Base-by-base conservation (phyloP, 352 stramenopile species). In the Phytophthora macrochlamydospora region DNA sequence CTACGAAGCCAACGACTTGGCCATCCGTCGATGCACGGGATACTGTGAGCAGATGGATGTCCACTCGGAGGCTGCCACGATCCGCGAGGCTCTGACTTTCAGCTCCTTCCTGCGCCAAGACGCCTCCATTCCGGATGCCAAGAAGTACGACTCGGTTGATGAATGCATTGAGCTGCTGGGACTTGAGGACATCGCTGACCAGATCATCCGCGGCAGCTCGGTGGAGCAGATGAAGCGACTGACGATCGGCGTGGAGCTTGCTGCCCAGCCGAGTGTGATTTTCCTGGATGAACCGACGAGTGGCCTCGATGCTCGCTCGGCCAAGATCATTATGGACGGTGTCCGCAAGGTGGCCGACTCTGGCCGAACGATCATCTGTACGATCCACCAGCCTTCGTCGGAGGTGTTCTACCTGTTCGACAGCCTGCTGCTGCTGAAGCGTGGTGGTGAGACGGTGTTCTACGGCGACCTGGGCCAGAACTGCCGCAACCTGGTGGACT, bases 251-350 rank as follows among this genome's bases (percentile, higher is more conserved):
- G 68, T 75, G 44, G 67, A 75, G 51, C 71, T 97, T 38, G 83
- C 93, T 30, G 87, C 85, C 2, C 88, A 93, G 50, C 80, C 93
- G 11, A 85, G 76, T 44, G 72, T 97, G 40, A 53, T 98, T 11
- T 97, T 98, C 70, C 56, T 90, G 13, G 91, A 97, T 66, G 89
- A 97, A 55, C 90, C 90, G 4, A 97, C 87, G 29, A 92, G 74
- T 46, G 92, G 92, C 31, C 66, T 98, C 11, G 93, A 98, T 62
- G 82, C 82, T 7, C 91, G 82, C 40, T 83, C 77, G 11, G 92
- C 93, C 24, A 83, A 95, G 51, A 64, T 92, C 48, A 70, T 97
- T 29, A 92, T 97, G 61, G 76, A 93, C n/a, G 77, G 93, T 0
- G 75, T 97, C 14, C 89, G 92, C 64, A 93, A 96, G 55, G 80